phyloP scores from a whole-genome alignment of 495 filamentous ascomycete genomes.

The Durotheca rogersii region DNA sequence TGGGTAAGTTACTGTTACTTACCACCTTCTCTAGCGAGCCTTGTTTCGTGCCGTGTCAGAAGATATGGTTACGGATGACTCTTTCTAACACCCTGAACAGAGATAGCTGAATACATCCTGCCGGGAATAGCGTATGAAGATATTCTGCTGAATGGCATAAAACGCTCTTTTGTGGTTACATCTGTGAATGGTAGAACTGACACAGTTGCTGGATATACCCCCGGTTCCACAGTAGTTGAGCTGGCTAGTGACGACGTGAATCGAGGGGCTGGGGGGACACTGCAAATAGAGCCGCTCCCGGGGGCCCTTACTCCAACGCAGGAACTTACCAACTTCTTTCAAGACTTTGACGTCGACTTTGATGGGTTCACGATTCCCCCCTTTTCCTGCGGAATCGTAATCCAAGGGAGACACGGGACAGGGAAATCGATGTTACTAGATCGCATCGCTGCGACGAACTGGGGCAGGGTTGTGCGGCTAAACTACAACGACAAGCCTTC shows the following conservation, averaged over 20 bases:
- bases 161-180: slow-evolving; percentile 49
- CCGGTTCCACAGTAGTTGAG: slow-evolving; percentile 40
- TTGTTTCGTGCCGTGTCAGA: neutral
- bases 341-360: slow-evolving; percentile 52
- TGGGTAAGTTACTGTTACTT: slow-evolving; percentile 47
- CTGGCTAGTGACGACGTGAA: slow-evolving; percentile 32
- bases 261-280: slow-evolving; percentile 30
- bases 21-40: no score
- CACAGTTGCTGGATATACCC: slow-evolving; percentile 42
- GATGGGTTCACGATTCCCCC: slow-evolving; percentile 35
- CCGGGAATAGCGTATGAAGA: slow-evolving; percentile 52
- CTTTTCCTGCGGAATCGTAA: slow-evolving; percentile 59
- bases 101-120: slow-evolving; percentile 49
- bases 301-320: slow-evolving; percentile 64
- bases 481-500: slow-evolving; percentile 55
- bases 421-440: slow-evolving; percentile 75
- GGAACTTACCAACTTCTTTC: slow-evolving; percentile 66
- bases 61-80: slow-evolving; percentile 1
- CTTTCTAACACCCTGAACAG: slow-evolving; percentile 25
- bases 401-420: slow-evolving; percentile 81
- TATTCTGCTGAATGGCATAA: slow-evolving; percentile 44
- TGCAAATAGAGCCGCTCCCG: slow-evolving; percentile 54
- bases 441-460: slow-evolving; percentile 64
- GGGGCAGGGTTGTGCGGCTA: slow-evolving; percentile 66
- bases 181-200: slow-evolving; percentile 45